These are phyloP conservation scores for Chamaecyparis obtusa DNA, from an alignment of 75 land plant species.

Conservation along the genomic window DNA sequence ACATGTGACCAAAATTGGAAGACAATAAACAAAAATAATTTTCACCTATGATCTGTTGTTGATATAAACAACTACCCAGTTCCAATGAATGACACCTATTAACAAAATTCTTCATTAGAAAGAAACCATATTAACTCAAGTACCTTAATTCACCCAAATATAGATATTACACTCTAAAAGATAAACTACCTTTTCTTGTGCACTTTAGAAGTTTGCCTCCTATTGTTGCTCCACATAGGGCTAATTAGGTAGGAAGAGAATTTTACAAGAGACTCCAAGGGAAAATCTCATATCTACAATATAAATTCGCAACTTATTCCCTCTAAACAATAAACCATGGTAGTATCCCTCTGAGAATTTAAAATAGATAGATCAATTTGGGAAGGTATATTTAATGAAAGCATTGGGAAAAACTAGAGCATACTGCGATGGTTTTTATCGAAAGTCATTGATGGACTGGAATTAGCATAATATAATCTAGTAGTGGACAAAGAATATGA, in stretches of 20 bases:
- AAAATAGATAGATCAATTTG: neutral
- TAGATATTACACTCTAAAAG: no score
- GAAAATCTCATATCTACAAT: neutral
- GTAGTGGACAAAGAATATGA: neutral
- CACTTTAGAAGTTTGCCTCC: no score
- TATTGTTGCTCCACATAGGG: slow-evolving; percentile 79
- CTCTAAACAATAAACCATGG: neutral
- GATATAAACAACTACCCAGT: slow-evolving; percentile 54
- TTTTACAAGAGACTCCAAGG: neutral
- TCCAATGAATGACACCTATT: slow-evolving; percentile 56
- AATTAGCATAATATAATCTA: neutral
- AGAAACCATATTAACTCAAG: no score
- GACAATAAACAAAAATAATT: neutral
- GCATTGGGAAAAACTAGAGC: neutral
- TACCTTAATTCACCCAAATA: no score
- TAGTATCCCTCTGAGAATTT: neutral
- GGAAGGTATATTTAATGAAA: neutral
- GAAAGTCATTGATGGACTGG: neutral
- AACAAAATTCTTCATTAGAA: neutral
- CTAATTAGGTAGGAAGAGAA: slow-evolving; percentile 23
- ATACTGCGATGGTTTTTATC: neutral
- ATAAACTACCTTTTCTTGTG: no score
- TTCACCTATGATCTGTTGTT: slow-evolving; percentile 74
- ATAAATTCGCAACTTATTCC: neutral
- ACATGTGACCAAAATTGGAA: neutral